These are phyloP conservation scores for Dalechampia spathulata DNA, from an alignment of 441 rosid genomes.

Conservation along the genomic window DNA sequence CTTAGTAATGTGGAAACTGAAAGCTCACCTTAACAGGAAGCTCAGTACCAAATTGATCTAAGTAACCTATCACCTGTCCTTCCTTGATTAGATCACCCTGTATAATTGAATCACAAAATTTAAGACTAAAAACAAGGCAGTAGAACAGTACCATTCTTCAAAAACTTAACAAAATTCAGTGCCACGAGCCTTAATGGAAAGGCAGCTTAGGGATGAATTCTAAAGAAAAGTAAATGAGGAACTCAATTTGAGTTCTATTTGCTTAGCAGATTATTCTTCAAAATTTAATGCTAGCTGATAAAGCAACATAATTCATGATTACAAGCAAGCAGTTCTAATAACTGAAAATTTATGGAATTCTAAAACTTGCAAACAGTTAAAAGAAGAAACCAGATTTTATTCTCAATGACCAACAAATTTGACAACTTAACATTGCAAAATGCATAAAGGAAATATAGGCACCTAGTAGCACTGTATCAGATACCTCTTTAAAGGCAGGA, in stretches of 20 bases:
- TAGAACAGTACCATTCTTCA: too few species aligned
- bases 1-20: slow-evolving; percentile 12
- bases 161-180: neutral
- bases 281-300: neutral
- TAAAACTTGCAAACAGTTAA: neutral
- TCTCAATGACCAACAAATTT: neutral
- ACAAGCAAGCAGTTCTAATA: neutral
- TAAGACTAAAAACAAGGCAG: too few species aligned
- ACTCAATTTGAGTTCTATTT: too few species aligned
- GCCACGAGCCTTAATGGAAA: too few species aligned
- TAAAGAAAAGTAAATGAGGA: too few species aligned
- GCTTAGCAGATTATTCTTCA: neutral
- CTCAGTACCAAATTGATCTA: slow-evolving; percentile 73
- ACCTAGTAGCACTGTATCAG: too few species aligned
- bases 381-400: neutral
- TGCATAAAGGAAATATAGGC: neutral
- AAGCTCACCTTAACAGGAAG: slow-evolving; percentile 73
- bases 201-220: too few species aligned
- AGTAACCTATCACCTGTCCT: slow-evolving; percentile 84
- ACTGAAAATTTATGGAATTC: neutral
- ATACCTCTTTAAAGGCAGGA: slow-evolving; percentile 76
- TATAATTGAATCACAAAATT: slow-evolving; percentile 10
- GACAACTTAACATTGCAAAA: neutral
- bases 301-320: neutral
- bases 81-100: slow-evolving; percentile 82